Conservation (phyloP, 2,329 filamentous ascomycete species). For the Scolecobasidium constrictum region DNA sequence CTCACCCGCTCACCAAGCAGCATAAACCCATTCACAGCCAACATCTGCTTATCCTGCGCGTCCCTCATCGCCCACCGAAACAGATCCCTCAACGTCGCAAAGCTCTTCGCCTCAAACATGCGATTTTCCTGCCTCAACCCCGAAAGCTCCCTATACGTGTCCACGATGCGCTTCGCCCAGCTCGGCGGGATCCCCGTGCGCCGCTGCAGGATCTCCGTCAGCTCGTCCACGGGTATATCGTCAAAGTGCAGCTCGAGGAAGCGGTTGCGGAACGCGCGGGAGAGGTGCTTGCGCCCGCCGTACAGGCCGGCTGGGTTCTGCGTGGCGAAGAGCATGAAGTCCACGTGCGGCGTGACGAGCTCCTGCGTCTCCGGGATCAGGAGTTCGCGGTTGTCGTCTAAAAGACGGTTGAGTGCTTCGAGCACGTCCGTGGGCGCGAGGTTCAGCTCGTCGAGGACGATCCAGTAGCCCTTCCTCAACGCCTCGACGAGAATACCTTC, state of each 20-base stretch:
- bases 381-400: conserved; percentile 94
- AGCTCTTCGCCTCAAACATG: conserved; percentile 94
- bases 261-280: conserved; percentile 88
- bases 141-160: conserved; percentile 88
- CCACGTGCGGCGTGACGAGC: conserved; percentile 78
- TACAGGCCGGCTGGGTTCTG: conserved; percentile 96
- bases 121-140: conserved; percentile 79
- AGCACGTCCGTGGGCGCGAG: conserved; percentile 93
- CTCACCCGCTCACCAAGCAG: conserved; percentile 87
- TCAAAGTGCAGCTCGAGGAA: conserved; percentile 97
- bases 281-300: conserved; percentile 85
- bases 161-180: conserved; percentile 82
- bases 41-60: conserved; percentile 75
- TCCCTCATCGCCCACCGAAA: conserved; percentile 88
- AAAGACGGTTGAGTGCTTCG: conserved; percentile 85
- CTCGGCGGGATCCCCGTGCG: conserved; percentile 83
- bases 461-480: conserved; percentile 89
- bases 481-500: conserved; percentile 91
- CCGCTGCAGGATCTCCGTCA: conserved; percentile 83
- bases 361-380: conserved; percentile 96
- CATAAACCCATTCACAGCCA: conserved; percentile 93
- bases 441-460: conserved; percentile 95
- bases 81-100: conserved; percentile 88
- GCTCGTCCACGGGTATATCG: conserved; percentile 89
- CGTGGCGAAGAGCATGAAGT: conserved; percentile 96